These are phyloP conservation scores for Scedosporium apiospermum DNA, from an alignment of 2,329 filamentous ascomycete species.

Conservation along the genomic window DNA sequence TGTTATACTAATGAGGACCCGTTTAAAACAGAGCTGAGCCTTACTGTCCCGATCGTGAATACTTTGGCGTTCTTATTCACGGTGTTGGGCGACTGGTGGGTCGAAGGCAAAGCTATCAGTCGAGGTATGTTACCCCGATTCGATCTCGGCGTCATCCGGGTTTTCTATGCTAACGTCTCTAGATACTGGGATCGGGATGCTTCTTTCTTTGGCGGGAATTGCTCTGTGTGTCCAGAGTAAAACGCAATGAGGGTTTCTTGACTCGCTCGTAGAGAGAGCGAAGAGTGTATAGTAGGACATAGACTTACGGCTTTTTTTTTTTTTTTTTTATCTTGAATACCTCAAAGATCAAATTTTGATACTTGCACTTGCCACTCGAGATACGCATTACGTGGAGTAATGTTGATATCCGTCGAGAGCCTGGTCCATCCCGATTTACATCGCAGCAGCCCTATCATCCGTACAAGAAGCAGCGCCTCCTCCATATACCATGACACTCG, in stretches of 20 bases:
- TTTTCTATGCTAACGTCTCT: not conserved
- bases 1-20: not conserved
- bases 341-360: too few species aligned
- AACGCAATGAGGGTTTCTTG: slow-evolving; percentile 14
- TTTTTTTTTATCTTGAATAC: not conserved
- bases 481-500: too few species aligned
- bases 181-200: slow-evolving; percentile 78
- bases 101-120: slow-evolving; percentile 83
- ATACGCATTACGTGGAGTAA: too few species aligned
- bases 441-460: too few species aligned
- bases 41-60: slow-evolving; percentile 92
- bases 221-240: slow-evolving; percentile 72
- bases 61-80: slow-evolving; percentile 94
- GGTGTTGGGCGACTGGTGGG: slow-evolving; percentile 89
- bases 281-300: not conserved
- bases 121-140: slow-evolving; percentile 44
- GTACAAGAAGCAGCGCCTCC: too few species aligned
- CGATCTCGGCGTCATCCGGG: not conserved
- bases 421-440: too few species aligned
- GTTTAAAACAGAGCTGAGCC: slow-evolving; percentile 61
- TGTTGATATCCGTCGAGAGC: too few species aligned
- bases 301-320: not conserved
- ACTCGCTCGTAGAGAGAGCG: not conserved
- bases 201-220: slow-evolving; percentile 68
- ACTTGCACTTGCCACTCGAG: too few species aligned